Conservation (phyloP, 2,329 filamentous ascomycete species). For the Coniochaeta sp. region DNA sequence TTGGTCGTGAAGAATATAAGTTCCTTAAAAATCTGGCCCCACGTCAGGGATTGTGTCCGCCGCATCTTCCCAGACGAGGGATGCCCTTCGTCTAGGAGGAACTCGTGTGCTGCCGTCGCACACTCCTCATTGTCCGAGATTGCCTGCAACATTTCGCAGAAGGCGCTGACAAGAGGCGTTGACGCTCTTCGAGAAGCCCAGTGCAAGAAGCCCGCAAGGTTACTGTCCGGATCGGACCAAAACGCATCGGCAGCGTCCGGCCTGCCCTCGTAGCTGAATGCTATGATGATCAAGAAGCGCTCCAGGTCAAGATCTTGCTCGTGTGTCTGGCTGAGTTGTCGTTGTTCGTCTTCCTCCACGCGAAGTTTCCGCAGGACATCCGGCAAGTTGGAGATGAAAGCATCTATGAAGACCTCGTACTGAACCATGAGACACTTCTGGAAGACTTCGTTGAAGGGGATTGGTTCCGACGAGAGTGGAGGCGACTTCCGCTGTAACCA, state of each 20-base stretch:
- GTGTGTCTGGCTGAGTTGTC: constrained; percentile 57
- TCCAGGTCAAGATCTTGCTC: constrained; percentile 72
- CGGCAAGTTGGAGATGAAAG: constrained; percentile 91
- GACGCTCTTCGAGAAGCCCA: constrained; percentile 96
- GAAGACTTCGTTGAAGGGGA: constrained; percentile 65
- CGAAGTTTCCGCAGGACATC: constrained; percentile 83
- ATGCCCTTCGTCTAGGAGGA: constrained; percentile 78
- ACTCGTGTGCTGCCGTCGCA: constrained; percentile 78
- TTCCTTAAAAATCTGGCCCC: constrained; percentile 88
- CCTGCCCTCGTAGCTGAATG: constrained; percentile 82
- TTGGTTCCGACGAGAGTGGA: constrained; percentile 57
- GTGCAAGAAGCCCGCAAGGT: constrained; percentile 87
- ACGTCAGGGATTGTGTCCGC: constrained; percentile 78
- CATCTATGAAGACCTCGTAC: constrained; percentile 80
- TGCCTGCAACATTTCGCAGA: constrained; percentile 91
- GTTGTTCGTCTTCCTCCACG: constrained; percentile 82
- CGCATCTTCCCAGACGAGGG: constrained; percentile 71
- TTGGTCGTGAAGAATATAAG: constrained; percentile 76
- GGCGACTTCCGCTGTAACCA: constrained; percentile 78
- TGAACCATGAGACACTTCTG: constrained; percentile 68
- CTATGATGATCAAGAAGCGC: constrained; percentile 84
- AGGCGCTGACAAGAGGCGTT: constrained; percentile 90
- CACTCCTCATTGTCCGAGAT: constrained; percentile 78
- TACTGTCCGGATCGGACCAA: constrained; percentile 88
- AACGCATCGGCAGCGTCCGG: constrained; percentile 81